Base-by-base conservation (phyloP, 2,329 filamentous ascomycete species). In the Colletotrichum cordylinicola region DNA sequence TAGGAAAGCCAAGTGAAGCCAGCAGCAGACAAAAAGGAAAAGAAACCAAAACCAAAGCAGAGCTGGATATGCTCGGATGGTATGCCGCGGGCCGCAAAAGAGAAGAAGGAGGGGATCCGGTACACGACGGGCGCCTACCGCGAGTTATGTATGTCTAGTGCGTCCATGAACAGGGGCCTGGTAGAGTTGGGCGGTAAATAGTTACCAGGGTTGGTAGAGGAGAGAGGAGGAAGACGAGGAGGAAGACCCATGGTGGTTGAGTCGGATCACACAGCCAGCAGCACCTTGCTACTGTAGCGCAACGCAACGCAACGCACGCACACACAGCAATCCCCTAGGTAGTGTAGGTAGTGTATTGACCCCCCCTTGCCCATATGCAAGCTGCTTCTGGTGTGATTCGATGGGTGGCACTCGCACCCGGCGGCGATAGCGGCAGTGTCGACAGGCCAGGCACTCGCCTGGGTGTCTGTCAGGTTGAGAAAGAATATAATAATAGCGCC, bases 121-220 rank as follows among this genome's bases (percentile, higher is more conserved):
- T 82, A 78, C 78, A 79, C 78, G 75, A 80, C 80, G 86, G 87
- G 87, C 86, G 86, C 84, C 83, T 87, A 86, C 82, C 82, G 83
- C 79, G 81, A 82, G 85, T 89, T 89, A 89, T 88, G 87, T 89
- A 89, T 83, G 80, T 75, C 70, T 73, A 75, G 70, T 75, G 70
- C 66, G 70, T 69, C 74, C 70, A 69, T 74, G 74, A 61, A 73
- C 58, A 56, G 74, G 74, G 73, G 74, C 65, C 39, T n/a, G 62
- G 72, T 72, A 75, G 64, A 65, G 55, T 33, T 74, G 33, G 33
- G 43, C 33, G 64, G 58, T 58, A 39, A 48, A 43, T 66, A 16
- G 21, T 33, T 39, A 64, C 33, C 24, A 37, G 67, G 67, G 55
- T 24, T 33, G 21, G 67, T 18, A 61, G 58, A 61, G 29, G 31